These are phyloP conservation scores for Geoglossum glabrum DNA, from an alignment of 495 filamentous ascomycete species.

Conservation along the genomic window DNA sequence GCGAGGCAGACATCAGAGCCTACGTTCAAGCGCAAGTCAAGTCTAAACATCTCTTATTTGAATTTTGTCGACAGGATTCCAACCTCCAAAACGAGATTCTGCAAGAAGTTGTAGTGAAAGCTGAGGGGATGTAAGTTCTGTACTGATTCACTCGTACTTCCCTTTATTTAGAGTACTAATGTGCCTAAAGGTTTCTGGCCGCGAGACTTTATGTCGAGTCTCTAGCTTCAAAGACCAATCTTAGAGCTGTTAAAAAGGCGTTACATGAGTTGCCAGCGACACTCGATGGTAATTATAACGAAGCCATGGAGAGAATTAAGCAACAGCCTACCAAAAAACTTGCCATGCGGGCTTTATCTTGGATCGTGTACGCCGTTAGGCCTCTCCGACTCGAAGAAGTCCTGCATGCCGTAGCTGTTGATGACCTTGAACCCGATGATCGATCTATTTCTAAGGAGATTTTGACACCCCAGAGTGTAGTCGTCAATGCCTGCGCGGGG, in stretches of 20 bases:
- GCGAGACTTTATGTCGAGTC: background rate
- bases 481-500: background rate
- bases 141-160: background rate
- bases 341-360: background rate
- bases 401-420: background rate
- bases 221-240: background rate
- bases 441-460: background rate
- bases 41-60: background rate
- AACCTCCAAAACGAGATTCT: background rate
- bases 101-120: background rate
- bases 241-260: background rate
- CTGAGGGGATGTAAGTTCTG: background rate
- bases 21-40: background rate
- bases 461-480: background rate
- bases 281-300: background rate
- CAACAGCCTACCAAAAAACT: background rate
- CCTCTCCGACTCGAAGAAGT: background rate
- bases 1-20: background rate
- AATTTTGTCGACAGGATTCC: background rate
- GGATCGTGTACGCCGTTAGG: background rate
- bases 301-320: background rate
- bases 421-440: background rate
- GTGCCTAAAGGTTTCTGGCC: background rate
- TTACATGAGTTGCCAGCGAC: background rate
- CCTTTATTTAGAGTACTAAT: background rate